A percentile compares a stretch with the other conserved stretches of the same genome.
Evolutionary conservation across 2,329 filamentous ascomycete species (phyloP).

Genomic region (Endoconidiophora polonica): DNA sequence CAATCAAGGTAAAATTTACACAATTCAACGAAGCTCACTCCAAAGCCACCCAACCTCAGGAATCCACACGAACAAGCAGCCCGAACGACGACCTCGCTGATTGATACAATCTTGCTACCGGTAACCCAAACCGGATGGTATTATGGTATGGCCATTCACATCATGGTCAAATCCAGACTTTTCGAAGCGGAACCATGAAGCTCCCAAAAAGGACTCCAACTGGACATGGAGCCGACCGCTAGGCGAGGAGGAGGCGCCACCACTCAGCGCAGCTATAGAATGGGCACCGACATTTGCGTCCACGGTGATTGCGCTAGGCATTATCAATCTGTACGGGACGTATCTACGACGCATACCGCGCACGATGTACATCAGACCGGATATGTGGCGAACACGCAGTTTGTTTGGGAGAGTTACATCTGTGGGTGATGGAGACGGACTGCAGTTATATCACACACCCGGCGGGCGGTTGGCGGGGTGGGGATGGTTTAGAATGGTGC

Average conservation of each 20-base stretch:
- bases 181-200: neutral
- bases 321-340: slow-evolving; percentile 44
- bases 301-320: slow-evolving; percentile 23
- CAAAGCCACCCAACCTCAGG: too few species aligned
- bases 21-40: too few species aligned
- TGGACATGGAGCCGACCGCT: too few species aligned
- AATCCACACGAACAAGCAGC: too few species aligned
- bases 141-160: slow-evolving; percentile 27
- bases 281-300: slow-evolving; percentile 24
- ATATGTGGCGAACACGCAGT: slow-evolving; percentile 57
- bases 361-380: slow-evolving; percentile 55
- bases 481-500: slow-evolving; percentile 76
- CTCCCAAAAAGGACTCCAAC: too few species aligned
- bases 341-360: slow-evolving; percentile 76
- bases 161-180: slow-evolving; percentile 14
- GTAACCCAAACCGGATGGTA: too few species aligned
- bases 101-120: too few species aligned
- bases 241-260: too few species aligned
- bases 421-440: slow-evolving; percentile 93
- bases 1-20: too few species aligned
- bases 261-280: slow-evolving; percentile 22
- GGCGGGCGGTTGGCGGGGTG: slow-evolving; percentile 77
- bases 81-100: too few species aligned
- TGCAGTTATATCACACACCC: slow-evolving; percentile 85
- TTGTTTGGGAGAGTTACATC: slow-evolving; percentile 78